Percentiles rank a stretch among this genome's conserved stretches.
These are phyloP conservation scores for Pythium chondricola DNA, from an alignment of 352 stramenopile species.

Conservation along the genomic window DNA sequence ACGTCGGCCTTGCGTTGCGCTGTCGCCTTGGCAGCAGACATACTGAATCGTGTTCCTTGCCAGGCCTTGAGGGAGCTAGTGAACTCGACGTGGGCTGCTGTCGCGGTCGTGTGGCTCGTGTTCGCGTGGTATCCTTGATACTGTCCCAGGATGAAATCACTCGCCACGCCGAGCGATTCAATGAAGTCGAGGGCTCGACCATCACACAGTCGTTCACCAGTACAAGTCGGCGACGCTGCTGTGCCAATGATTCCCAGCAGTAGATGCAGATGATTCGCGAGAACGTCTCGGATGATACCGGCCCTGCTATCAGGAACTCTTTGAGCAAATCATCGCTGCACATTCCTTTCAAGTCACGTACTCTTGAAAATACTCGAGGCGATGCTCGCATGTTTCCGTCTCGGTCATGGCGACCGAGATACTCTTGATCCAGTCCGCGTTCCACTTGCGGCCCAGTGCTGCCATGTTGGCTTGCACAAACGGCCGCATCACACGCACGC, in stretches of 20 bases:
- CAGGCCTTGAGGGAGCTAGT: conserved; percentile 13
- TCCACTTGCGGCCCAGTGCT: conserved; percentile 27
- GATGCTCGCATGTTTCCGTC: conserved; percentile 47
- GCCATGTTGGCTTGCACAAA: conserved; percentile 51
- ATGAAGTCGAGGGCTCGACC: conserved; percentile 9
- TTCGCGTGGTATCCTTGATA: conserved; percentile 13
- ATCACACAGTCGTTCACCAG: no score
- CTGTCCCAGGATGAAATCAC: conserved; percentile 8
- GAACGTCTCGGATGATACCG: conserved; percentile 77
- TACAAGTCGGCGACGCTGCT: neutral
- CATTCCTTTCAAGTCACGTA: conserved; percentile 1
- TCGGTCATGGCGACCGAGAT: conserved; percentile 65
- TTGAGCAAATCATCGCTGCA: neutral
- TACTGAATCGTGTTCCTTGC: conserved; percentile 25
- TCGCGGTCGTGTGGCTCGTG: conserved; percentile 8
- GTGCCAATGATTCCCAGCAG: conserved; percentile 22
- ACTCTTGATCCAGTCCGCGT: conserved; percentile 10
- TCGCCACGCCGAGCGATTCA: neutral
- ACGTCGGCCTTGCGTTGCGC: conserved; percentile 3
- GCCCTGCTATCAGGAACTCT: conserved; percentile 17
- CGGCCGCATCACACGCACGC: conserved; percentile 41
- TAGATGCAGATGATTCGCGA: conserved; percentile 78
- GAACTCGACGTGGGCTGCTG: conserved; percentile 7
- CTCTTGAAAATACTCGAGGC: conserved; percentile 66
- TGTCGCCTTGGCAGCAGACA: conserved; percentile 32